These are phyloP conservation scores for Melastoma malabathricum DNA, from an alignment of 345 rosid species.

Conservation along the genomic window DNA sequence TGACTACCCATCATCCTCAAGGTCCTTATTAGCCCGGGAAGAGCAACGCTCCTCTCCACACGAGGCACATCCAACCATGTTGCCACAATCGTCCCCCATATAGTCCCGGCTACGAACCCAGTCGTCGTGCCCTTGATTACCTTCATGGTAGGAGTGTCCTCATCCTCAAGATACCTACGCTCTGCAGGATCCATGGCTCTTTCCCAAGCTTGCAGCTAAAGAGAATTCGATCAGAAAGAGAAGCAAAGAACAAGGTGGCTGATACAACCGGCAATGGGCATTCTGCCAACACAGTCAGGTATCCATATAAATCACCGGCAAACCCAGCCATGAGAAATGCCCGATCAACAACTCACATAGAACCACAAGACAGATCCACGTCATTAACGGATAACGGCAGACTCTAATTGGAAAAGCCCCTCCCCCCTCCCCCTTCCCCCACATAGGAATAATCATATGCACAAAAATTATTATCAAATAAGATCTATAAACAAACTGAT, in stretches of 20 bases:
- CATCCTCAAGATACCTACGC: slow-evolving; percentile 74
- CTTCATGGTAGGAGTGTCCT: slow-evolving; percentile 59
- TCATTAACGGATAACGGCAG: no score
- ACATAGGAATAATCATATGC: no score
- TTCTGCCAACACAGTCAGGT: not conserved
- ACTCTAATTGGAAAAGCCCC: no score
- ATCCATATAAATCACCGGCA: not conserved
- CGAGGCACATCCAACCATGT: slow-evolving; percentile 96
- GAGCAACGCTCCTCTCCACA: slow-evolving; percentile 88
- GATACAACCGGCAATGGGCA: not conserved
- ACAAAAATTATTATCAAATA: no score
- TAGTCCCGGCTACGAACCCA: slow-evolving; percentile 69
- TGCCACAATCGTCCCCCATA: slow-evolving; percentile 83
- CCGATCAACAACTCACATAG: no score
- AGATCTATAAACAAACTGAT: no score
- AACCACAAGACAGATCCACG: no score
- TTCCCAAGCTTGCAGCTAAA: slow-evolving; percentile 10
- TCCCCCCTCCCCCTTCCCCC: no score
- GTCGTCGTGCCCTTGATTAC: slow-evolving; percentile 74
- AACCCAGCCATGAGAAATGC: not conserved
- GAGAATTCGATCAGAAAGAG: not conserved
- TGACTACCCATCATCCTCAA: slow-evolving; percentile 92
- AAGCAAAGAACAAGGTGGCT: no score
- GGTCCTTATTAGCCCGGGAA: slow-evolving; percentile 83
- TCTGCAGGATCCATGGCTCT: slow-evolving; percentile 64